Percentiles rank a stretch among this genome's conserved stretches.
Conservation (phyloP, 1,284 basidiomycete species). For the Macrocystidia cucumis region DNA sequence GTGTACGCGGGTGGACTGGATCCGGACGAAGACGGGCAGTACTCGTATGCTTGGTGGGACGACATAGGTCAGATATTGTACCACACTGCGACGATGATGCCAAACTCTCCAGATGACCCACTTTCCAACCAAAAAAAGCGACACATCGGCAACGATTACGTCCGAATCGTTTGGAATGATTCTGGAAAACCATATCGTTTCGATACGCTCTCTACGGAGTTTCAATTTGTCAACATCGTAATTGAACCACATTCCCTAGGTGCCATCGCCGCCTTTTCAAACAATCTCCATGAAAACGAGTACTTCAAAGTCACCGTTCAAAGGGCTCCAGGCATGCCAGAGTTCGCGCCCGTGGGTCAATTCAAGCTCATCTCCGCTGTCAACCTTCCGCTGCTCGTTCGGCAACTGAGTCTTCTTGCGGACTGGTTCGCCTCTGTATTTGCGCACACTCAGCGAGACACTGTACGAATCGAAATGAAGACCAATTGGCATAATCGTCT, state of each 20-base stretch:
- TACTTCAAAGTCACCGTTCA: conserved; percentile 92
- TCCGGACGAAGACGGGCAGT: conserved; percentile 85
- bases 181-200: conserved; percentile 83
- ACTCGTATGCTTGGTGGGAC: conserved; percentile 98
- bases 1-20: conserved; percentile 94
- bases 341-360: conserved; percentile 85
- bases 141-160: conserved; percentile 92
- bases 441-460: conserved; percentile 65
- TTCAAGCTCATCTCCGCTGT: conserved; percentile 90
- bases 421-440: conserved; percentile 88
- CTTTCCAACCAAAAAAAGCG: conserved; percentile 81
- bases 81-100: conserved; percentile 98
- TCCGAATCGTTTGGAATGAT: conserved; percentile 97
- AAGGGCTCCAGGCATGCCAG: conserved; percentile 79
- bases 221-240: conserved; percentile 97
- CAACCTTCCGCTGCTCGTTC: conserved; percentile 74
- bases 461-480: conserved; percentile 67
- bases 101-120: conserved; percentile 59
- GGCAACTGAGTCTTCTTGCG: conserved; percentile 79
- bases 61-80: conserved; percentile 95
- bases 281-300: conserved; percentile 76
- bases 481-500: conserved; percentile 86
- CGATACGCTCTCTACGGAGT: conserved; percentile 87
- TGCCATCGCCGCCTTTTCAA: conserved; percentile 73
- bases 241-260: conserved; percentile 91